Conservation (phyloP, 306 rosid species). For the Castanospermum australe region DNA sequence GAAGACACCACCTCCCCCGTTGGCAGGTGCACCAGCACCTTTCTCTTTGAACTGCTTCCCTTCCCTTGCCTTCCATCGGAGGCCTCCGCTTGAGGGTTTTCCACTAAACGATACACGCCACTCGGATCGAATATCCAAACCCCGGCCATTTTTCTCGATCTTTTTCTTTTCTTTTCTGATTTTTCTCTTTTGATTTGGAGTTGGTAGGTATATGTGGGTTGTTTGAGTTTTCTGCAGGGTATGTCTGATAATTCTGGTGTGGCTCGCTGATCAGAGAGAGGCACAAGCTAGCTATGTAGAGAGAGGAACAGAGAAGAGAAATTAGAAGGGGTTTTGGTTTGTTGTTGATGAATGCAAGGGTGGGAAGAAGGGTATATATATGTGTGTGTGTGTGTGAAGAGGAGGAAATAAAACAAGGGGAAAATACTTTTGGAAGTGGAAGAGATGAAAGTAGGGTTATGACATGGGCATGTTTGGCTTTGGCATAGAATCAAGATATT, state of each 20-base stretch:
- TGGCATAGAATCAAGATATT: constrained; percentile 59
- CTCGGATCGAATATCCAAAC: constrained; percentile 67
- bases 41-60: constrained; percentile 15
- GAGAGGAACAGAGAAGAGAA: not conserved
- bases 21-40: constrained; percentile 59
- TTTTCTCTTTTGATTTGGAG: not conserved
- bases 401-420: constrained; percentile 33
- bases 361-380: not conserved
- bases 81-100: constrained; percentile 41
- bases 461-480: constrained; percentile 39
- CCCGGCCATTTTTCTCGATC: constrained; percentile 49
- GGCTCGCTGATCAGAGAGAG: not conserved
- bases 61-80: constrained; percentile 36
- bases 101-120: constrained; percentile 54
- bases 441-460: constrained; percentile 8
- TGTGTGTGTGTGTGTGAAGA: constrained; percentile 2
- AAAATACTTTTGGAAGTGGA: constrained; percentile 26
- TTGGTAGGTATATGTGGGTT: not conserved
- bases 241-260: not conserved
- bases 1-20: constrained; percentile 59
- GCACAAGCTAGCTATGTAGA: not conserved
- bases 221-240: not conserved
- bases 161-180: not conserved
- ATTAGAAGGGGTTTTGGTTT: not conserved
- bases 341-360: constrained; percentile 11